These are phyloP conservation scores for Verticillium isaacii DNA, from an alignment of 2,329 filamentous ascomycete species.

Conservation along the genomic window DNA sequence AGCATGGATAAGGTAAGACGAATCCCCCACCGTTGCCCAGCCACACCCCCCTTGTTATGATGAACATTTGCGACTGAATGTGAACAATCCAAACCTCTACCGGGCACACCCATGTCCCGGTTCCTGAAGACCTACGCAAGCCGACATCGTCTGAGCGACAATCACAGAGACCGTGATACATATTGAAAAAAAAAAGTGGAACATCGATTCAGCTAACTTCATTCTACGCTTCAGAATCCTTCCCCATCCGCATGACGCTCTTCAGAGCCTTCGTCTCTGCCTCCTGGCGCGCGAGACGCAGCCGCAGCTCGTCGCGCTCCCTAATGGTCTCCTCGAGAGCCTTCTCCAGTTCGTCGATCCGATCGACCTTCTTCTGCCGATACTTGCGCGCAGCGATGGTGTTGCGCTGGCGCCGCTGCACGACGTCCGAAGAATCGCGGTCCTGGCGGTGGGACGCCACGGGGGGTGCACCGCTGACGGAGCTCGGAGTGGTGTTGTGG, in stretches of 20 bases:
- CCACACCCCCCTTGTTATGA: background rate
- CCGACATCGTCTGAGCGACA: slow-evolving; percentile 4
- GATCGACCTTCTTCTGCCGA: slow-evolving; percentile 65
- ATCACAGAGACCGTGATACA: background rate
- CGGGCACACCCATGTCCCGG: background rate
- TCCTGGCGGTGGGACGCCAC: background rate
- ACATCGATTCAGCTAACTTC: background rate
- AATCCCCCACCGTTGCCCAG: background rate
- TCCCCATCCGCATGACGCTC: slow-evolving; percentile 33
- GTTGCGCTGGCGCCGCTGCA: slow-evolving; percentile 60
- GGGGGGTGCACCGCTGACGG: background rate
- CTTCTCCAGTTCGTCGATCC: slow-evolving; percentile 56
- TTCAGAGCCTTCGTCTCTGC: slow-evolving; percentile 59
- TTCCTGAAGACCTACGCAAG: background rate
- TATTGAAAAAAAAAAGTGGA: background rate
- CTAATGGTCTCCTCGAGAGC: slow-evolving; percentile 52
- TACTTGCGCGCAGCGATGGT: slow-evolving; percentile 69
- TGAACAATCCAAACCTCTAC: slow-evolving; percentile 2
- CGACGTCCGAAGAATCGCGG: slow-evolving; percentile 15
- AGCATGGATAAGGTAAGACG: background rate
- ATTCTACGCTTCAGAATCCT: background rate
- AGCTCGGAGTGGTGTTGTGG: slow-evolving; percentile 6
- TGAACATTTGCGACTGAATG: background rate
- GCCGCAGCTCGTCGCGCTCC: slow-evolving; percentile 59
- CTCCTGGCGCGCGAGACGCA: slow-evolving; percentile 59